Conservation (phyloP, 257 asterid genomes). For the Solanum tarijense region DNA sequence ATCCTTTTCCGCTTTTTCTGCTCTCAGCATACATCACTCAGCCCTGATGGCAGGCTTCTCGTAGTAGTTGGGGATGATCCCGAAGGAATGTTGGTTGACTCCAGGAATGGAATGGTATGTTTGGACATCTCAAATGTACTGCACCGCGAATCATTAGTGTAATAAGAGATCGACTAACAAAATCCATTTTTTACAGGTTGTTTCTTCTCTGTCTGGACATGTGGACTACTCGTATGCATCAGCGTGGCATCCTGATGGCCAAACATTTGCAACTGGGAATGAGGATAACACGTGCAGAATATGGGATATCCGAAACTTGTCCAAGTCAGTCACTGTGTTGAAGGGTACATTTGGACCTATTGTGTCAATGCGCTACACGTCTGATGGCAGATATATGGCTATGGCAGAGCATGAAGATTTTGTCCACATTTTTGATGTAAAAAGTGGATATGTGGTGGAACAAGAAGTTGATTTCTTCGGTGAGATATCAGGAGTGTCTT, state of each 20-base stretch:
- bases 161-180: not conserved
- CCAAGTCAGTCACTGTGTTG: not conserved
- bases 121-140: not conserved
- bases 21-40: constrained; percentile 77
- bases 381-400: not conserved
- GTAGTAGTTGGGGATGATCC: not conserved
- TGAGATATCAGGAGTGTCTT: not conserved
- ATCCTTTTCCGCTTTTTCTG: not conserved
- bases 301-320: not conserved
- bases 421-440: not conserved
- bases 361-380: not conserved
- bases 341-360: not conserved
- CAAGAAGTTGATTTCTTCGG: not conserved
- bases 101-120: not conserved
- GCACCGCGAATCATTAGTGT: not conserved
- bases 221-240: not conserved
- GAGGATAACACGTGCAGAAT: not conserved
- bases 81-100: not conserved
- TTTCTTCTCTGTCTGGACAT: not conserved
- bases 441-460: not conserved
- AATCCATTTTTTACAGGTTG: not conserved
- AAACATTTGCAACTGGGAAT: not conserved
- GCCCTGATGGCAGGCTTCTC: constrained; percentile 75
- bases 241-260: not conserved
- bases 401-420: not conserved